A percentile compares a stretch with the other conserved stretches of the same genome.
Evolutionary conservation across 352 stramenopile genomes (phyloP).

Genomic region (Phytophthora hibernalis): DNA sequence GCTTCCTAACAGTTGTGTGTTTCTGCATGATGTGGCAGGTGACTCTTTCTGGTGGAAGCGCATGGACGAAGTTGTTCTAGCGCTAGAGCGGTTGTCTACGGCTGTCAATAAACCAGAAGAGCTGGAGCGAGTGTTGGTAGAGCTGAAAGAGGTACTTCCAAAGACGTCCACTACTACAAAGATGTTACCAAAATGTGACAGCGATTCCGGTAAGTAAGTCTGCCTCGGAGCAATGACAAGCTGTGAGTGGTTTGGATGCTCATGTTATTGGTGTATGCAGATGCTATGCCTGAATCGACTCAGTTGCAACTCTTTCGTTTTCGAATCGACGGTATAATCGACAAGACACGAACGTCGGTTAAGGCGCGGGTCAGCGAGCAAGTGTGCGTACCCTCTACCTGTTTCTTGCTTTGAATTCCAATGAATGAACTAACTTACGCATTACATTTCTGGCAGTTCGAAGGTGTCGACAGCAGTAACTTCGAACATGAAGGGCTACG

Average conservation of each 20-base stretch:
- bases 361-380: slow-evolving; percentile 58
- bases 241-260: neutral
- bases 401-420: neutral
- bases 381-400: slow-evolving; percentile 47
- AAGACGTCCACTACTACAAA: slow-evolving; percentile 30
- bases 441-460: slow-evolving; percentile 32
- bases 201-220: slow-evolving; percentile 19
- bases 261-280: neutral
- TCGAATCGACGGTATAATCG: slow-evolving; percentile 59
- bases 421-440: neutral
- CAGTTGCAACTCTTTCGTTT: slow-evolving; percentile 51
- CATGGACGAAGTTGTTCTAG: slow-evolving; percentile 56
- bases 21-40: slow-evolving; percentile 7
- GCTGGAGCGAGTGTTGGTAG: slow-evolving; percentile 56
- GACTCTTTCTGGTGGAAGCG: slow-evolving; percentile 66
- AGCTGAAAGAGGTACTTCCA: slow-evolving; percentile 59
- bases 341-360: slow-evolving; percentile 50
- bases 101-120: slow-evolving; percentile 67
- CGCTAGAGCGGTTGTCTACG: slow-evolving; percentile 54
- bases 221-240: neutral
- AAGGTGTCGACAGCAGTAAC: slow-evolving; percentile 65
- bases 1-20: neutral
- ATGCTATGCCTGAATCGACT: slow-evolving; percentile 19
- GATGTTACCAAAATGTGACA: slow-evolving; percentile 16
- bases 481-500: slow-evolving; percentile 60